These are phyloP conservation scores for Vanrija pseudolonga DNA, from an alignment of 1,284 basidiomycete species.

Conservation along the genomic window DNA sequence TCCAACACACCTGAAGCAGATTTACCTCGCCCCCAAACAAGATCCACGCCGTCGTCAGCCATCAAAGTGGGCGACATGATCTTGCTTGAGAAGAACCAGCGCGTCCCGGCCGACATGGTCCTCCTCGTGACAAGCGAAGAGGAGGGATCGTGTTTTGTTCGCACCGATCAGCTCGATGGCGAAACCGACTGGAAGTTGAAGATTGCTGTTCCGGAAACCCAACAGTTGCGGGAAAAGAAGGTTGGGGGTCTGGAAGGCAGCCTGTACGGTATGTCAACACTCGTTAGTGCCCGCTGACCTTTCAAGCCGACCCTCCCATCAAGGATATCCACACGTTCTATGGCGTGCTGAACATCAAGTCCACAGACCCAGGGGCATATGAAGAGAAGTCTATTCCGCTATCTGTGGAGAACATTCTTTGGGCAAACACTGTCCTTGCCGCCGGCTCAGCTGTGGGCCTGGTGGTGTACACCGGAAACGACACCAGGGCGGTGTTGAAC, in stretches of 20 bases:
- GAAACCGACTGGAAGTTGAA: constrained; percentile 99
- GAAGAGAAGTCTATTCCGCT: constrained; percentile 69
- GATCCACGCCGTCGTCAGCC: constrained; percentile 79
- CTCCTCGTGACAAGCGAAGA: constrained; percentile 76
- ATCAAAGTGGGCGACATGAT: constrained; percentile 90
- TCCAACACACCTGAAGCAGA: constrained; percentile 39
- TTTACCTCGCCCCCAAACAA: constrained; percentile 42
- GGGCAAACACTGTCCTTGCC: constrained; percentile 96
- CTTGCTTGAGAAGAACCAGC: constrained; percentile 90
- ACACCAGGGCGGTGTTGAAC: constrained; percentile 98
- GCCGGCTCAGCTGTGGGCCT: constrained; percentile 90
- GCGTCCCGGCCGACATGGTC: constrained; percentile 92
- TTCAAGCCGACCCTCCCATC: constrained; percentile 79
- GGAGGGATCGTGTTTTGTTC: constrained; percentile 89
- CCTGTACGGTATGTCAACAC: constrained; percentile 63
- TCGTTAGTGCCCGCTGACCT: not conserved
- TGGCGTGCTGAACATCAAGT: constrained; percentile 80
- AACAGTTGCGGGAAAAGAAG: constrained; percentile 67
- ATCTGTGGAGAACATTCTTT: constrained; percentile 89
- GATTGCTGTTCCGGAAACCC: constrained; percentile 79
- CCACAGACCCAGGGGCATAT: constrained; percentile 50
- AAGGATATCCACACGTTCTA: constrained; percentile 97
- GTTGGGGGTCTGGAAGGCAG: constrained; percentile 73
- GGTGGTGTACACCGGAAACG: constrained; percentile 88
- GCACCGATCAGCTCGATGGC: constrained; percentile 97